phyloP scores from a whole-genome alignment of 2,329 filamentous ascomycete genomes.

The Epichloe festucae region DNA sequence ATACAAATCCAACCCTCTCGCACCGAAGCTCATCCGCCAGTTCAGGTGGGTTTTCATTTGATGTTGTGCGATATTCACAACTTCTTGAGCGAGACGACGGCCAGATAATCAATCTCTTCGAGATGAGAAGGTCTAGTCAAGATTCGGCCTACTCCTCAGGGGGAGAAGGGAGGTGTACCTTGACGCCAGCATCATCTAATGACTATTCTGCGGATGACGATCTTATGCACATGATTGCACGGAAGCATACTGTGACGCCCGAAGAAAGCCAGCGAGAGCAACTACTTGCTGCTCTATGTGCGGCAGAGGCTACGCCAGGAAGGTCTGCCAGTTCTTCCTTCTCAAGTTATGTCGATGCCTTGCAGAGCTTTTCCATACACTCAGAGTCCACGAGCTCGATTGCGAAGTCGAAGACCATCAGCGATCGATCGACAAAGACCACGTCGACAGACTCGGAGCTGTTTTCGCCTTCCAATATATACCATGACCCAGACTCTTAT shows the following conservation, averaged over 20 bases:
- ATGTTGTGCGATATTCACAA: neutral
- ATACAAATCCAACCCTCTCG: neutral
- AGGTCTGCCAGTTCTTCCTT: neutral
- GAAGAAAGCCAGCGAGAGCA: slow-evolving; percentile 1
- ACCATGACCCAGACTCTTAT: neutral
- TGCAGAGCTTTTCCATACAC: neutral
- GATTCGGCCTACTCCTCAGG: neutral
- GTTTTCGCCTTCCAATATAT: neutral
- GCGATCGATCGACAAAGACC: neutral
- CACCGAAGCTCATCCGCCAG: neutral
- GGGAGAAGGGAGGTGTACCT: neutral
- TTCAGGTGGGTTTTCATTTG: neutral
- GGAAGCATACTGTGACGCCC: slow-evolving; percentile 1
- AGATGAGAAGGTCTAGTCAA: neutral
- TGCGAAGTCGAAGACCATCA: neutral
- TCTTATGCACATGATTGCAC: neutral
- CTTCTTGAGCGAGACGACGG: neutral
- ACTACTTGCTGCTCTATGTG: slow-evolving; percentile 1
- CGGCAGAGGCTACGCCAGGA: neutral
- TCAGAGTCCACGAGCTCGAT: neutral
- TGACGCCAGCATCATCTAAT: neutral
- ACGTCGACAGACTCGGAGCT: neutral
- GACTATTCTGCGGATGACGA: neutral
- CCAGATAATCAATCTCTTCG: neutral
- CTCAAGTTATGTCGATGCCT: neutral